Conservation (phyloP, 352 stramenopile genomes). For the Blastocystis sp. region DNA sequence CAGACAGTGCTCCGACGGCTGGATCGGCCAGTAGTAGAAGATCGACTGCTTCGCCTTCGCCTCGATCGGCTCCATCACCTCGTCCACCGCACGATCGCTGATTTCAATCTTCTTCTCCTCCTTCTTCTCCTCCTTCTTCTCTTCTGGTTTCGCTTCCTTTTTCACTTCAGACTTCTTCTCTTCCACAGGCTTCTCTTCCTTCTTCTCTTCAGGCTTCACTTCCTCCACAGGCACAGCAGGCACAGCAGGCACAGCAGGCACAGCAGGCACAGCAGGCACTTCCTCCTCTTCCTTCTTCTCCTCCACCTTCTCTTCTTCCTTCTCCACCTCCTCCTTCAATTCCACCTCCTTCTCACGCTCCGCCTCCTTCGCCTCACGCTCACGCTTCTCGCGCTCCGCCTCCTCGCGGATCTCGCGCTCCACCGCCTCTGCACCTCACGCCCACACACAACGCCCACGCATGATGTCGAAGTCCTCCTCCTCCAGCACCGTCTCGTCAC, state of each 20-base stretch:
- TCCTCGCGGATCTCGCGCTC: background rate
- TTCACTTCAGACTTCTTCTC: background rate
- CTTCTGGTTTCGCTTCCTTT: background rate
- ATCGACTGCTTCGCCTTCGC: background rate
- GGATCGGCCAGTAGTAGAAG: conserved; percentile 42
- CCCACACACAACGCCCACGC: background rate
- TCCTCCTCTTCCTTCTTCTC: no score
- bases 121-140: background rate
- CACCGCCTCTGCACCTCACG: conserved; percentile 1
- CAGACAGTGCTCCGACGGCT: background rate
- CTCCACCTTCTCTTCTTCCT: no score
- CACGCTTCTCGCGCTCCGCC: background rate
- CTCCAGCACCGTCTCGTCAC: background rate
- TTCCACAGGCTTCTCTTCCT: no score
- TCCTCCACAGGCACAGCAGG: no score
- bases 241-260: no score
- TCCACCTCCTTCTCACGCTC: background rate
- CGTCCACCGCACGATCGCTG: no score
- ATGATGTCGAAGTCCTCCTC: conserved; percentile 48
- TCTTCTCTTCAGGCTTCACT: no score
- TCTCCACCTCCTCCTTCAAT: background rate
- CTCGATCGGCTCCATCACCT: background rate
- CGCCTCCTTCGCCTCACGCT: background rate
- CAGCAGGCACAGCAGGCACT: no score
- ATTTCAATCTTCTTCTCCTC: background rate